Conservation (phyloP, 2,329 filamentous ascomycete genomes). For the Bipolaris oryzae region DNA sequence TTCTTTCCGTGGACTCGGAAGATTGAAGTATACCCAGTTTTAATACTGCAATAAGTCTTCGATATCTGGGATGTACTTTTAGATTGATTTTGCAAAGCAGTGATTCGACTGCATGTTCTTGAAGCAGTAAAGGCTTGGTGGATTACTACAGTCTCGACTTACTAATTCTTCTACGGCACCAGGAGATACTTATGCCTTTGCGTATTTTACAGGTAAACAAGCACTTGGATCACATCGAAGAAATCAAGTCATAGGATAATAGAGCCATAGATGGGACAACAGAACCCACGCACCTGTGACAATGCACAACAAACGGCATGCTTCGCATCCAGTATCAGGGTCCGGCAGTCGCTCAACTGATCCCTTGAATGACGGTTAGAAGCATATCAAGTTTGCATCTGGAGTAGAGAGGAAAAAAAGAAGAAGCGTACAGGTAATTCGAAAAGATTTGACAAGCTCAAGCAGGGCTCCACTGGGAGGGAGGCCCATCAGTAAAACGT, state of each 20-base stretch:
- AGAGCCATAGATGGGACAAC: background rate
- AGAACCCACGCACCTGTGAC: conserved; percentile 8
- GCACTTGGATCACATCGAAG: background rate
- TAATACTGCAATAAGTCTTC: too few species aligned
- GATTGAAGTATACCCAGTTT: too few species aligned
- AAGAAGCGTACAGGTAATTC: conserved; percentile 42
- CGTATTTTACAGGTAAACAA: background rate
- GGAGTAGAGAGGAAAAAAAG: conserved; percentile 15
- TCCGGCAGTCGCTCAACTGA: conserved; percentile 16
- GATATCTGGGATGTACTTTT: too few species aligned
- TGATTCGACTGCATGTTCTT: too few species aligned
- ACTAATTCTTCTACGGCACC: too few species aligned
- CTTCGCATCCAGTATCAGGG: background rate
- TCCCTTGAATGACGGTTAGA: conserved; percentile 43
- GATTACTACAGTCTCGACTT: too few species aligned
- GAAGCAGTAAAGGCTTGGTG: too few species aligned
- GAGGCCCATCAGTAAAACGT: background rate
- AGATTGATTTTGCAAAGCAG: too few species aligned
- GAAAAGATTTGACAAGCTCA: conserved; percentile 33
- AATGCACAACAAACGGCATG: background rate
- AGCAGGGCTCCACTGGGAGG: conserved; percentile 9
- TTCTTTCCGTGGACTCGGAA: too few species aligned
- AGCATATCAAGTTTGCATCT: conserved; percentile 32
- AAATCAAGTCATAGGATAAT: background rate
- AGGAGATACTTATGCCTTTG: too few species aligned